Evolutionary conservation across 495 filamentous ascomycete species (phyloP).

Genomic region (Darksidea phi): DNA sequence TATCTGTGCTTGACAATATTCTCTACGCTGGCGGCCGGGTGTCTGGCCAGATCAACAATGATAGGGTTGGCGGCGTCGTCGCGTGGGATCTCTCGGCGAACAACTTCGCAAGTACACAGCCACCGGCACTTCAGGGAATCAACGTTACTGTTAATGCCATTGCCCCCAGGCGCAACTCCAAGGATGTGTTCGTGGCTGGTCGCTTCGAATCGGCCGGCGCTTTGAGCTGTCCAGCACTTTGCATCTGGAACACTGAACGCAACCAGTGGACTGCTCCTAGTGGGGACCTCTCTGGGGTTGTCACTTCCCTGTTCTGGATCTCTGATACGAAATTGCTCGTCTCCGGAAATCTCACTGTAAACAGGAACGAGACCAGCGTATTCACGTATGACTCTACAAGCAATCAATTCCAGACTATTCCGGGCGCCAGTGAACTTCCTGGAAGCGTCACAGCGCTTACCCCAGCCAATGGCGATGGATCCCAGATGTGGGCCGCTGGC

Average conservation of each 20-base stretch:
- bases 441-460: constrained; percentile 76
- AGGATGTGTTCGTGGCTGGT: constrained; percentile 82
- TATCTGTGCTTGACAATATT: constrained; percentile 64
- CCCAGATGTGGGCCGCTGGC: constrained; percentile 79
- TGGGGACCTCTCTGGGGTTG: constrained; percentile 63
- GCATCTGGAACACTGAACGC: constrained; percentile 64
- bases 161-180: constrained; percentile 60
- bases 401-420: constrained; percentile 62
- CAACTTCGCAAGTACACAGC: constrained; percentile 61
- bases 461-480: constrained; percentile 63
- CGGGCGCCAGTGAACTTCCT: constrained; percentile 65
- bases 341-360: constrained; percentile 70
- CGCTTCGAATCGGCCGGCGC: constrained; percentile 79
- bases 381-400: constrained; percentile 69
- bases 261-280: constrained; percentile 79
- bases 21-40: constrained; percentile 83
- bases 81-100: constrained; percentile 69
- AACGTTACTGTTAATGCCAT: constrained; percentile 75
- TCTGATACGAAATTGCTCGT: constrained; percentile 66
- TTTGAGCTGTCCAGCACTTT: constrained; percentile 76
- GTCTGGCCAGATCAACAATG: constrained; percentile 64
- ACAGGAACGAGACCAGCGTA: constrained; percentile 62
- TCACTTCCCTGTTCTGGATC: constrained; percentile 72
- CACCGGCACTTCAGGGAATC: constrained; percentile 65
- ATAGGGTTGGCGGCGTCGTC: constrained; percentile 68